phyloP scores from a whole-genome alignment of 2,329 filamentous ascomycete genomes.

The Diaporthe amygdali region DNA sequence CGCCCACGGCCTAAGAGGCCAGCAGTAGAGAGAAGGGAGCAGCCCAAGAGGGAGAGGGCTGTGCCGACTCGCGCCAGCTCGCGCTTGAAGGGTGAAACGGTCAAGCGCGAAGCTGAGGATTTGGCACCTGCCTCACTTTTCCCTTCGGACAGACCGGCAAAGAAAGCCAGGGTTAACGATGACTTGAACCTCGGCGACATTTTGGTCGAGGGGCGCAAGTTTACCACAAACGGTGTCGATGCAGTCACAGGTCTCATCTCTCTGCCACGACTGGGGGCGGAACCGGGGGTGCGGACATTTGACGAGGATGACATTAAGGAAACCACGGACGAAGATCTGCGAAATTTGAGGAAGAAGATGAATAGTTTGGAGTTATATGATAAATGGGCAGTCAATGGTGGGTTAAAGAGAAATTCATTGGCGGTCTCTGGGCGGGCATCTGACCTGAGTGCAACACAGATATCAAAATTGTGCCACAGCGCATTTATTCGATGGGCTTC shows the following conservation, averaged over 20 bases:
- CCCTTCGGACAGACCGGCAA: slow-evolving; percentile 45
- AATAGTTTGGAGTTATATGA: slow-evolving; percentile 80
- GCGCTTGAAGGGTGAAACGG: slow-evolving; percentile 56
- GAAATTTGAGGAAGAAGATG: slow-evolving; percentile 77
- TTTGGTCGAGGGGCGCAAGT: slow-evolving; percentile 79
- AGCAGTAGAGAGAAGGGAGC: slow-evolving; percentile 42
- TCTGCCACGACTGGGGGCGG: slow-evolving; percentile 66
- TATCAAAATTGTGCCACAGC: slow-evolving; percentile 89
- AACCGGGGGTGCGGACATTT: slow-evolving; percentile 85
- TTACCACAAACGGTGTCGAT: slow-evolving; percentile 71
- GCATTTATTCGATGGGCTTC: slow-evolving; percentile 86
- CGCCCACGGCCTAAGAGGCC: slow-evolving; percentile 41
- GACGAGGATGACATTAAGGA: slow-evolving; percentile 81
- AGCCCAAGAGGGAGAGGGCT: slow-evolving; percentile 51
- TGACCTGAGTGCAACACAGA: slow-evolving; percentile 51
- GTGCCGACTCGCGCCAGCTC: slow-evolving; percentile 63
- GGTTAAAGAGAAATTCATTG: slow-evolving; percentile 30
- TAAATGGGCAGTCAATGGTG: slow-evolving; percentile 80
- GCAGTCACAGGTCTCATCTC: slow-evolving; percentile 65
- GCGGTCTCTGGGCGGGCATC: background rate
- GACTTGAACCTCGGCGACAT: slow-evolving; percentile 78
- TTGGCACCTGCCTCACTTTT: slow-evolving; percentile 8
- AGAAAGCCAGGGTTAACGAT: slow-evolving; percentile 58
- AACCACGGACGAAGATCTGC: slow-evolving; percentile 78
- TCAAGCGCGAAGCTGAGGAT: slow-evolving; percentile 49